A percentile compares a stretch with the other conserved stretches of the same genome.
Evolutionary conservation across 495 filamentous ascomycete genomes (phyloP).

Genomic region (Aspergillus heteromorphus): DNA sequence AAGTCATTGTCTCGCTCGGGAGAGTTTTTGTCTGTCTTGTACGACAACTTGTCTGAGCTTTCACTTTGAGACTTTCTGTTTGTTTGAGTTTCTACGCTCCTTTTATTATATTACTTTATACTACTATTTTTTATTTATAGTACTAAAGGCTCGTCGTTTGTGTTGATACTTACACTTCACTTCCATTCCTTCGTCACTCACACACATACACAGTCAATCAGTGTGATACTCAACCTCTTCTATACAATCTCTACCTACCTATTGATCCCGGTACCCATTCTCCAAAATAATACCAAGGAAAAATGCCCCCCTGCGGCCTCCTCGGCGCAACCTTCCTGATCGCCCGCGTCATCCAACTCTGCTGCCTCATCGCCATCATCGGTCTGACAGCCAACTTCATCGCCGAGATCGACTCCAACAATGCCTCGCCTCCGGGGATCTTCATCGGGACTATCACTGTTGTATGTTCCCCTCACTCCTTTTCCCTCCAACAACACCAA

Average conservation of each 20-base stretch:
- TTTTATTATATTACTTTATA: too few species aligned
- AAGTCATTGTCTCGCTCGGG: background rate
- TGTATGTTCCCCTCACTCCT: constrained; percentile 50
- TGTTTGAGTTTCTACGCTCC: background rate
- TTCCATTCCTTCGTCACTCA: background rate
- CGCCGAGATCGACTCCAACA: constrained; percentile 60
- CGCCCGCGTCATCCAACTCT: constrained; percentile 63
- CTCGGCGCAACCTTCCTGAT: constrained; percentile 73
- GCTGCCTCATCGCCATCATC: constrained; percentile 71
- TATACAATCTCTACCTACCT: background rate
- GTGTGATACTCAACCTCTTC: background rate
- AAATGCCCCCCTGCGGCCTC: constrained; percentile 54
- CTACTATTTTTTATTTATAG: background rate
- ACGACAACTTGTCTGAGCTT: too few species aligned
- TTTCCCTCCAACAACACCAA: background rate
- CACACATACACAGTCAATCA: background rate
- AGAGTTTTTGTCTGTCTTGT: background rate
- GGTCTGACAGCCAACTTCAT: constrained; percentile 82
- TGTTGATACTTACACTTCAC: background rate
- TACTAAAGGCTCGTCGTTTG: background rate
- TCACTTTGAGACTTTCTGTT: background rate
- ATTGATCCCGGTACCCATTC: background rate
- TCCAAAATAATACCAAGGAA: constrained; percentile 3
- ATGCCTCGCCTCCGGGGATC: constrained; percentile 60
- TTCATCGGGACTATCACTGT: constrained; percentile 74